phyloP scores from a whole-genome alignment of 805 yeast genomes.

The Isabelozyma pseudorhagii region DNA sequence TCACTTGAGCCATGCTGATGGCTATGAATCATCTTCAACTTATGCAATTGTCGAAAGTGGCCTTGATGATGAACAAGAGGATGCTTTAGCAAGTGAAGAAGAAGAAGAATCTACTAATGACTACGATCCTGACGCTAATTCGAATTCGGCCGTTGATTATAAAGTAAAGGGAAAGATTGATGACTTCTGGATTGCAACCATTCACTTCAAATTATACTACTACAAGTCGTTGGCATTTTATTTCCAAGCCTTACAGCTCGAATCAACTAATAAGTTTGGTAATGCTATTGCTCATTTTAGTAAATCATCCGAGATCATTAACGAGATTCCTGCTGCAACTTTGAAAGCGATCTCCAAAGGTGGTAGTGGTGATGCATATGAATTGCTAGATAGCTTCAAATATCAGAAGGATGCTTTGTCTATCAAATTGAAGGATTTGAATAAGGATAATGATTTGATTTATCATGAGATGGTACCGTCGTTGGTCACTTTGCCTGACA shows the following conservation, averaged over 20 bases:
- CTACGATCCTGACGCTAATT: conserved; percentile 3
- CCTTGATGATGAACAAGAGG: conserved; percentile 33
- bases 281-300: conserved; percentile 66
- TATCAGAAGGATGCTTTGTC: conserved; percentile 37
- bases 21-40: conserved; percentile 8
- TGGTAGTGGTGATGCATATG: conserved; percentile 26
- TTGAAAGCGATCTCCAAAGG: conserved; percentile 21
- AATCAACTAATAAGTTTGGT: conserved; percentile 62
- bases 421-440: conserved; percentile 43
- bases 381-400: conserved; percentile 37
- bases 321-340: conserved; percentile 25
- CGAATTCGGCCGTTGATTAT: conserved; percentile 5
- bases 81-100: conserved; percentile 8
- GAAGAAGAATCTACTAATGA: conserved; percentile 5
- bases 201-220: conserved; percentile 51
- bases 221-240: conserved; percentile 61
- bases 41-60: conserved; percentile 20
- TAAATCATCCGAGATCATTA: conserved; percentile 45
- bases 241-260: conserved; percentile 55
- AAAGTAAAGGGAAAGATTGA: conserved; percentile 27
- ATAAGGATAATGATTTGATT: conserved; percentile 85
- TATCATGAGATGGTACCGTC: conserved; percentile 78
- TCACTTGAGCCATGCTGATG: conserved; percentile 13
- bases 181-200: conserved; percentile 47
- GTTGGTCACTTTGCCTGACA: conserved; percentile 54